Conservation (phyloP, 2,329 filamentous ascomycete species). For the Fusarium sp. region DNA sequence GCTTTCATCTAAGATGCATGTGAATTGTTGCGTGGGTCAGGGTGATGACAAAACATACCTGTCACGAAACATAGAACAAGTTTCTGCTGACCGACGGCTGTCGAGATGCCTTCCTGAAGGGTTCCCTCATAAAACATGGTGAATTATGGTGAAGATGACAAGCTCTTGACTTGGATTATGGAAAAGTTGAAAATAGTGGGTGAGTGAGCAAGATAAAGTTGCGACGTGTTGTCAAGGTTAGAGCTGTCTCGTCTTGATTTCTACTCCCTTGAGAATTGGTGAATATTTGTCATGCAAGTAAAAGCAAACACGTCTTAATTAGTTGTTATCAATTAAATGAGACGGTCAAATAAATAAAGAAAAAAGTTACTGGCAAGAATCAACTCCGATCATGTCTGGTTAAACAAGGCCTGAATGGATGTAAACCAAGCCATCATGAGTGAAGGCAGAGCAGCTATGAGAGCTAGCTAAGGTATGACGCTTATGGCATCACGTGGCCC, state of each 20-base stretch:
- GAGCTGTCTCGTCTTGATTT: conserved; percentile 37
- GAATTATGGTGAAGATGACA: background rate
- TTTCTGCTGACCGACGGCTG: conserved; percentile 78
- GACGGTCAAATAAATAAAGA: background rate
- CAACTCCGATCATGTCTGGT: background rate
- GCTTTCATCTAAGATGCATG: conserved; percentile 51
- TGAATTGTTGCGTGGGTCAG: conserved; percentile 21
- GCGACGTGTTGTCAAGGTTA: conserved; percentile 14
- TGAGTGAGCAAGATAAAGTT: background rate
- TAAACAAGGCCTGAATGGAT: background rate
- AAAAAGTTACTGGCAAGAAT: background rate
- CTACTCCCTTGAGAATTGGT: conserved; percentile 12
- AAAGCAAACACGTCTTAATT: background rate
- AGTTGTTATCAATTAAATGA: background rate
- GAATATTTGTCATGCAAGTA: background rate
- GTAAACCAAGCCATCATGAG: conserved; percentile 10
- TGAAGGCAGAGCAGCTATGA: conserved; percentile 1
- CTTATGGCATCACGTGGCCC: conserved; percentile 21
- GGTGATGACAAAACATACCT: conserved; percentile 58
- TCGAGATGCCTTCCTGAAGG: conserved; percentile 81
- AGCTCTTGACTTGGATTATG: background rate
- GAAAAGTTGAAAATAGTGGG: background rate
- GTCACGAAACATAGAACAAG: conserved; percentile 86
- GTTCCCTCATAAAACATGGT: conserved; percentile 84
- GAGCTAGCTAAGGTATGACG: conserved; percentile 25